Base-by-base conservation (phyloP, 306 rosid genomes). In the Trifolium subterraneum region DNA sequence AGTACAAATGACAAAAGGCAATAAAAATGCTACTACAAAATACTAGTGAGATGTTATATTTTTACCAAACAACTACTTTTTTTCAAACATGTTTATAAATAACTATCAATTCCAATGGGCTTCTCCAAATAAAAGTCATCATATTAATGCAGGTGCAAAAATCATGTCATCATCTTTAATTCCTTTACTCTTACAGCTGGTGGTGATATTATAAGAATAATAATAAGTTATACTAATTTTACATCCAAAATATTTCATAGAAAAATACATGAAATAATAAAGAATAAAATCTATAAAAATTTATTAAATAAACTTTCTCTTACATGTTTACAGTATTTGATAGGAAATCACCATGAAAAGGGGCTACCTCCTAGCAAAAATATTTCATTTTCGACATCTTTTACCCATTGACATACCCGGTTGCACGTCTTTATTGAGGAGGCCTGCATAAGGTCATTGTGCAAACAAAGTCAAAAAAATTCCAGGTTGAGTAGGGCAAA, bases 291-390 rank as follows among this genome's bases (percentile, higher is more conserved):
- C 68, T 27, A 18, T 19, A 50, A 45, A 52, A 29, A 29, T 0
- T 71, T 70, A 78, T 76, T 75, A 70, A 68, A 72, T 71, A 64
- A 87, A 77, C 38, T 59, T 71, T 83, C 80, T 78, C 33, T 77
- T 86, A 82, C 90, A 93, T 66, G 71, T 77, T 68, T 84, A 86
- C 95, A 83, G 59, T 71, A 61, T 51, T 70, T 77, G 61, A 52
- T 35, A 75, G 79, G 72, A 74, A 79, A 69, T 93, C 91, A 93
- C 98, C 98, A 93, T 71, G 98, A 93, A 85, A 93, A 90, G 56
- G 98, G 98, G 86, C 93, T 90, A 44, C 93, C 97, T 81, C 98
- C 98, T 76, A 89, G 88, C 90, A 93, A 88, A 83, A 93, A 93
- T 52, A 93, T 85, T 84, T 93, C 98, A 23, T 89, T 89, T 85